Evolutionary conservation across 208 protist species (phyloP).

Genomic region (Leptomonas seymouri): DNA sequence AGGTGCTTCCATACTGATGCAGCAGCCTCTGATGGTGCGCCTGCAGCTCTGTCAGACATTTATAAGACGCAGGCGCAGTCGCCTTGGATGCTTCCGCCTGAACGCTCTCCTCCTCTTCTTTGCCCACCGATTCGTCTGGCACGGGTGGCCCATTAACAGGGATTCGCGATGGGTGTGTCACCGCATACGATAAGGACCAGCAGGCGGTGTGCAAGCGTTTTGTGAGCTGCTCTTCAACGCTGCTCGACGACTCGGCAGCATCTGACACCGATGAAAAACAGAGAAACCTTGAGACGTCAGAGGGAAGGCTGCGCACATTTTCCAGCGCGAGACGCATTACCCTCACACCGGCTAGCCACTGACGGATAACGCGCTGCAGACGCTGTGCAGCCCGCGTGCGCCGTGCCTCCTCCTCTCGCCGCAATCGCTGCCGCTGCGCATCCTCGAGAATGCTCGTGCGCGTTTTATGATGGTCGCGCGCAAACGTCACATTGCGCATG

Average conservation of each 20-base stretch:
- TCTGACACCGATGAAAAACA: background rate
- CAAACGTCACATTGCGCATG: slow-evolving; percentile 59
- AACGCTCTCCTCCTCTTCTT: background rate
- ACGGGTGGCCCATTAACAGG: slow-evolving; percentile 6
- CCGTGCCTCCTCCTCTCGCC: slow-evolving; percentile 48
- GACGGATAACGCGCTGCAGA: slow-evolving; percentile 53
- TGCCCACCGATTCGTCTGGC: background rate
- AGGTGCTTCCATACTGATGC: slow-evolving; percentile 3
- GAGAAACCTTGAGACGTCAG: slow-evolving; percentile 12
- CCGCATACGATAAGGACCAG: slow-evolving; percentile 42
- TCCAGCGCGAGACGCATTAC: slow-evolving; percentile 30
- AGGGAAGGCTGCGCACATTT: slow-evolving; percentile 5
- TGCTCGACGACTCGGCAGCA: background rate
- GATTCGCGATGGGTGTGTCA: slow-evolving; percentile 22
- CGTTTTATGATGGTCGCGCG: slow-evolving; percentile 59
- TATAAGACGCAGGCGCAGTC: background rate
- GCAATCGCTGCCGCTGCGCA: slow-evolving; percentile 48
- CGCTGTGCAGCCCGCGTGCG: slow-evolving; percentile 37
- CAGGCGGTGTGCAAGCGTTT: slow-evolving; percentile 31
- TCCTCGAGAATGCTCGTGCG: slow-evolving; percentile 54
- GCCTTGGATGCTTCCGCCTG: background rate
- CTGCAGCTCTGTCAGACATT: slow-evolving; percentile 11
- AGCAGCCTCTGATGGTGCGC: slow-evolving; percentile 19
- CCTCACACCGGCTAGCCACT: slow-evolving; percentile 37
- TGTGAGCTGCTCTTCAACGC: background rate